Percentiles rank a stretch among this genome's conserved stretches.
These are phyloP conservation scores for Fraxinus cuspidata DNA, from an alignment of 257 asterid species.

Conservation along the genomic window DNA sequence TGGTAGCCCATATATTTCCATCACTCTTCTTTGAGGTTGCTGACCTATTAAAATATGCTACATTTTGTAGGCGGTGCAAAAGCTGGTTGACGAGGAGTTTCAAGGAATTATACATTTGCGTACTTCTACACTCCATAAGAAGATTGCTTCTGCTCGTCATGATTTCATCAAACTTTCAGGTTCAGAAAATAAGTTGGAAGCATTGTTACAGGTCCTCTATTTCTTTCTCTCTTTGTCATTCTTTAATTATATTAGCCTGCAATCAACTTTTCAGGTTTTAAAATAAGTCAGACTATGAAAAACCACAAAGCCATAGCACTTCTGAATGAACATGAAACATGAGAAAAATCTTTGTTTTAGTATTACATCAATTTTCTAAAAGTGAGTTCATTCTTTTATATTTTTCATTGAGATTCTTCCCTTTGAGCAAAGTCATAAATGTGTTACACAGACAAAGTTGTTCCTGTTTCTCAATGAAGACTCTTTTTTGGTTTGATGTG, in stretches of 20 bases:
- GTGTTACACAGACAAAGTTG: neutral
- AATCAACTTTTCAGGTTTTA: neutral
- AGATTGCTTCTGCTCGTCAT: slow-evolving; percentile 92
- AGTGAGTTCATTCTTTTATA: neutral
- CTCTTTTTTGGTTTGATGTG: slow-evolving; percentile 13
- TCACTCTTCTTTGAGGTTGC: slow-evolving; percentile 19
- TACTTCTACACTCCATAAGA: slow-evolving; percentile 89
- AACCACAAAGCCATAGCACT: neutral
- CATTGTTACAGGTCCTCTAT: slow-evolving; percentile 74
- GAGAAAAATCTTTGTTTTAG: neutral
- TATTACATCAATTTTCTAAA: neutral
- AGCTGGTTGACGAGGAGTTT: slow-evolving; percentile 88
- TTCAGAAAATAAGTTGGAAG: slow-evolving; percentile 95
- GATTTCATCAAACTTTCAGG: slow-evolving; percentile 94
- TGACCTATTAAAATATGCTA: slow-evolving; percentile 21
- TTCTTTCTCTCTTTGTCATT: slow-evolving; percentile 26
- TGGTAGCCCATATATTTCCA: slow-evolving; percentile 1
- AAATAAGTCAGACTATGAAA: neutral
- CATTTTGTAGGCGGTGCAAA: slow-evolving; percentile 75
- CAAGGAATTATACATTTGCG: slow-evolving; percentile 87
- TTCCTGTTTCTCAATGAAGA: neutral
- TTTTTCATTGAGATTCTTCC: neutral
- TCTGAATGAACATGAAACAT: neutral
- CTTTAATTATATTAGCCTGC: neutral
- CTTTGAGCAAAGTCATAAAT: slow-evolving; percentile 1